phyloP scores from a whole-genome alignment of 352 stramenopile species.

The Pythium phragmiticola region DNA sequence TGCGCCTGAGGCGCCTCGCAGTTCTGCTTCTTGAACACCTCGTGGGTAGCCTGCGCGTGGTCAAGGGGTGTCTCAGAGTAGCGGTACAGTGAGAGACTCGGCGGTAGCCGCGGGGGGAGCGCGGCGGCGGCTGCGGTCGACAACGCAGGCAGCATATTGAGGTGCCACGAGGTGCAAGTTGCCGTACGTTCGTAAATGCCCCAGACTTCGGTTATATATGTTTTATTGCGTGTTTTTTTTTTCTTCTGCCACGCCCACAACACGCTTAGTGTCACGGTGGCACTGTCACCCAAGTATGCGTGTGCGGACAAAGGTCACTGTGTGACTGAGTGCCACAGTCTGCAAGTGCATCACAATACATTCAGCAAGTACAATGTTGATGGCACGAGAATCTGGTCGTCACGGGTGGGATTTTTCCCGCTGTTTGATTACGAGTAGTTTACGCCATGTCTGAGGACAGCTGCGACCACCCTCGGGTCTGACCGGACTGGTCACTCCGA shows the following conservation, averaged over 20 bases:
- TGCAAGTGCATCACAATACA: neutral
- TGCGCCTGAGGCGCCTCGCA: neutral
- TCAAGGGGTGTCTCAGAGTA: neutral
- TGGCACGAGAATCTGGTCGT: slow-evolving; percentile 12
- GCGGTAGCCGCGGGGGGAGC: slow-evolving; percentile 5
- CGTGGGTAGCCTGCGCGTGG: neutral
- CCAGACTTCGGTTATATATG: neutral
- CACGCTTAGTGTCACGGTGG: neutral
- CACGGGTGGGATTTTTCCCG: neutral
- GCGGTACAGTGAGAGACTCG: slow-evolving; percentile 14
- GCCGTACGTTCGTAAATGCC: slow-evolving; percentile 4
- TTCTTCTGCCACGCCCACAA: neutral
- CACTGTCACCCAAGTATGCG: neutral
- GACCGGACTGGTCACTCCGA: too few species aligned
- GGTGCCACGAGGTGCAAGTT: neutral
- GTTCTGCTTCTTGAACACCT: slow-evolving; percentile 8
- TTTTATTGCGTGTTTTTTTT: neutral
- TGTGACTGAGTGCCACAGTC: too few species aligned
- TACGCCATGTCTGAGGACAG: neutral
- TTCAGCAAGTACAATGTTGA: slow-evolving; percentile 1
- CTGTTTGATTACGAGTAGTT: too few species aligned
- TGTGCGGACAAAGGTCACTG: neutral
- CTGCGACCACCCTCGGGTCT: too few species aligned
- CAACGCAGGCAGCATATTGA: slow-evolving; percentile 14
- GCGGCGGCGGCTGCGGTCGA: neutral